These are phyloP conservation scores for Auxenochlorella pyrenoidosa DNA, from an alignment of 139 green algal species.

Conservation along the genomic window DNA sequence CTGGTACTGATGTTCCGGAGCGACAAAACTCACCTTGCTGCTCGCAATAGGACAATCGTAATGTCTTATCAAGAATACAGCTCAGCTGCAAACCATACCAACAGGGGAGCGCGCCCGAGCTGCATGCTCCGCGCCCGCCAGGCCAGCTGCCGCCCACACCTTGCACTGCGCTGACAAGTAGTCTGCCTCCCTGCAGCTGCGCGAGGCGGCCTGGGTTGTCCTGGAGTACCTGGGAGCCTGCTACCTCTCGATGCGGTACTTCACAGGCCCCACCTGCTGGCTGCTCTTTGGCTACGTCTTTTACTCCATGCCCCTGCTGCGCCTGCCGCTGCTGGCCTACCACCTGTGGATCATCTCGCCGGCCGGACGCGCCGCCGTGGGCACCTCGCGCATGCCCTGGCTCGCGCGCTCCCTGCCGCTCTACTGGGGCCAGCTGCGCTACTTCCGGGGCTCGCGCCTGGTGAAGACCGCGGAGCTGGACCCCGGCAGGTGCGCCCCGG, in stretches of 20 bases:
- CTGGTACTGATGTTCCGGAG: no score
- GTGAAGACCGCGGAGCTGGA: constrained; percentile 23
- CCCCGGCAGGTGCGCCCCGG: background rate
- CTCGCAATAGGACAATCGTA: no score
- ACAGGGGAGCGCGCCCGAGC: no score
- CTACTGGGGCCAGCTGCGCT: constrained; percentile 7
- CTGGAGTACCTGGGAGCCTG: constrained; percentile 6
- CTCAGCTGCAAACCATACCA: no score
- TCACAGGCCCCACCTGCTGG: constrained; percentile 40
- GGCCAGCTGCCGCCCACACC: background rate
- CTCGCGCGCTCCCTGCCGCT: constrained; percentile 7
- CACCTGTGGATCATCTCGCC: constrained; percentile 20
- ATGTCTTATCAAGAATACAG: no score
- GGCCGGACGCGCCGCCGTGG: background rate
- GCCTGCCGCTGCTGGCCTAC: constrained; percentile 19
- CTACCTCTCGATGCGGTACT: constrained; percentile 32
- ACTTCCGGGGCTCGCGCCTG: constrained; percentile 16
- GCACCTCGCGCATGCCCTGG: constrained; percentile 21
- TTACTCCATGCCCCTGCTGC: constrained; percentile 11
- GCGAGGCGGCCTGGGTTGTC: background rate
- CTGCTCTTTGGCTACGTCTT: constrained; percentile 30
- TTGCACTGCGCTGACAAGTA: background rate
- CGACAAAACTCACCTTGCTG: no score
- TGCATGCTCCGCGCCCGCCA: no score
- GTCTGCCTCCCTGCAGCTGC: background rate